Evolutionary conservation across 1,284 basidiomycete genomes (phyloP).

Genomic region (Porodaedalea pini): DNA sequence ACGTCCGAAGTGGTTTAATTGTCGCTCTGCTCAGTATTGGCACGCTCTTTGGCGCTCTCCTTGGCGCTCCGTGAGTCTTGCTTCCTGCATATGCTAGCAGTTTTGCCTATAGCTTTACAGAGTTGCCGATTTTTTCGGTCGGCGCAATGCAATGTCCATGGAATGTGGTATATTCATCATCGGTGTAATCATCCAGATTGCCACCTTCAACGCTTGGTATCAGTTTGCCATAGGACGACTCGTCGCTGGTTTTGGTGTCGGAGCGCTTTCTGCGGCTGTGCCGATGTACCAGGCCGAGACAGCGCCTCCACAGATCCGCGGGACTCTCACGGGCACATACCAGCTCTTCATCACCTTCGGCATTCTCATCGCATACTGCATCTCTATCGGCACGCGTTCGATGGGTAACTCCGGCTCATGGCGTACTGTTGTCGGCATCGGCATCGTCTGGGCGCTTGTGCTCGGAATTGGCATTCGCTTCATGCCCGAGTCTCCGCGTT

Average conservation of each 20-base stretch:
- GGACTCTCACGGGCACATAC: conserved; percentile 69
- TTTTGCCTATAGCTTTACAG: conserved; percentile 8
- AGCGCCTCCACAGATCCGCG: conserved; percentile 74
- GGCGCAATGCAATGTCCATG: conserved; percentile 65
- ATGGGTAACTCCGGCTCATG: conserved; percentile 53
- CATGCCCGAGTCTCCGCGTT: conserved; percentile 75
- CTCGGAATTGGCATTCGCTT: conserved; percentile 67
- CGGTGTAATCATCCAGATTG: conserved; percentile 67
- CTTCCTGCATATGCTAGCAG: not conserved
- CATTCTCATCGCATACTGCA: conserved; percentile 66
- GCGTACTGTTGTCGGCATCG: conserved; percentile 67
- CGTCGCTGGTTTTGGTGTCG: conserved; percentile 65
- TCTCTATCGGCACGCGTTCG: conserved; percentile 54
- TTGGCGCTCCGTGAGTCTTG: conserved; percentile 53
- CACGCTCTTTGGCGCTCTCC: conserved; percentile 56
- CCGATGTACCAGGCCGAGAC: conserved; percentile 80
- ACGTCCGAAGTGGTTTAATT: conserved; percentile 58
- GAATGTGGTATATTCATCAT: conserved; percentile 66
- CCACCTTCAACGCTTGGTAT: conserved; percentile 48
- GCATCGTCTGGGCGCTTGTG: conserved; percentile 66
- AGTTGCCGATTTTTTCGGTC: conserved; percentile 61
- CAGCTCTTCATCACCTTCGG: conserved; percentile 77
- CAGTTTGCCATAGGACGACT: conserved; percentile 70
- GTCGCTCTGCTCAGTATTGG: conserved; percentile 68
- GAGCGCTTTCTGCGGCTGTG: conserved; percentile 71